These are phyloP conservation scores for Mortierella sp. DNA, from an alignment of 371 early-diverging fungal genomes.

Conservation along the genomic window DNA sequence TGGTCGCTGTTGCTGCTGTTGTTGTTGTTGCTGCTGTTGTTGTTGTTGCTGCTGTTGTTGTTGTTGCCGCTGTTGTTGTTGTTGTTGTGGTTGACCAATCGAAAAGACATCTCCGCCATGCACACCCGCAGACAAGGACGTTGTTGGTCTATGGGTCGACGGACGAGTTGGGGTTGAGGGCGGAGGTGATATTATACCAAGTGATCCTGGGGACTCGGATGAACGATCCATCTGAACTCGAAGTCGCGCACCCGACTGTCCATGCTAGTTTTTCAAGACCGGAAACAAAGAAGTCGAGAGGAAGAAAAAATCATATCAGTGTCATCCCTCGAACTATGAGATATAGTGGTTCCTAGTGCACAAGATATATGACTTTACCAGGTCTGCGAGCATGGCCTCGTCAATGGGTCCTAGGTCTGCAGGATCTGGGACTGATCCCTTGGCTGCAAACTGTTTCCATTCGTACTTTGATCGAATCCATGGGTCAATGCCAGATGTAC, in stretches of 20 bases:
- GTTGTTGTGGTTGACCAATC: conserved; percentile 29
- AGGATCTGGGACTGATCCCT: conserved; percentile 83
- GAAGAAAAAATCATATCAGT: not conserved
- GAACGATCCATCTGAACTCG: conserved; percentile 15
- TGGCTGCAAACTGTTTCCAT: conserved; percentile 80
- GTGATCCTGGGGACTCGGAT: conserved; percentile 26
- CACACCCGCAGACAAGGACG: conserved; percentile 20
- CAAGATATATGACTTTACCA: conserved; percentile 25
- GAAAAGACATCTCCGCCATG: conserved; percentile 59
- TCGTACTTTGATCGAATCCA: conserved; percentile 93
- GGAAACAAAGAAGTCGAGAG: not conserved
- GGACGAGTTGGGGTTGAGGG: conserved; percentile 29
- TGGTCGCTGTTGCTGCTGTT: conserved; percentile 16
- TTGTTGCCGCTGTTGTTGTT: conserved; percentile 1
- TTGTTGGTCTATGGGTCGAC: conserved; percentile 24
- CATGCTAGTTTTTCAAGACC: conserved; percentile 7
- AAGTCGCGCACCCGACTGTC: conserved; percentile 20
- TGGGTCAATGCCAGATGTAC: conserved; percentile 76
- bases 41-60: conserved; percentile 17
- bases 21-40: conserved; percentile 19
- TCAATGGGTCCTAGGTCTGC: conserved; percentile 68
- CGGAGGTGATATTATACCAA: conserved; percentile 45
- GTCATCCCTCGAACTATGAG: not conserved
- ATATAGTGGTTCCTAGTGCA: not conserved
- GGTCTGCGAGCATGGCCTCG: conserved; percentile 53